Evolutionary conservation across 2,329 filamentous ascomycete genomes (phyloP), one percentile per base, ranked within the genome.

Genomic region (Penicillium brevicompactum): DNA sequence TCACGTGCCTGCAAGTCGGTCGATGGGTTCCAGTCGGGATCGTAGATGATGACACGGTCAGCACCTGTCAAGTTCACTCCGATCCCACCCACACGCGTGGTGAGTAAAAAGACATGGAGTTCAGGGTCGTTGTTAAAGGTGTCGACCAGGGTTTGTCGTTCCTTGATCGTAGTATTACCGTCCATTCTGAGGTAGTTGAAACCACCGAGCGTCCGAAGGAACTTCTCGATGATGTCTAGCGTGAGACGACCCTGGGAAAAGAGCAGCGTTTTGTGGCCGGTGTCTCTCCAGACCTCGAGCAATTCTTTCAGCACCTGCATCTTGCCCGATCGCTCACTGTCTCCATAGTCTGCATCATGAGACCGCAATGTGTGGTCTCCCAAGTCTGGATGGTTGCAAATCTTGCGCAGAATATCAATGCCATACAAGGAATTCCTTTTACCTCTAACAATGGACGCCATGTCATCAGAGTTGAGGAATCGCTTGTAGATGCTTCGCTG

Each of bases 11-110:
- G 94, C 24, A 97, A 82, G 69, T 99, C 94, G 0, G 93, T 97
- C 0, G 93, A 97, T 2, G 93, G 94, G 67, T 97, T 97, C 94
- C 94, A 99, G 70, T 99, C 94, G 0, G 94, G 95, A 67, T 99
- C 95, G 69, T 94, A 99, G 51, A 99, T 97, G 69, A 99, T 96
- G 60, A 99, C 93, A 32, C 94, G 87, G 70, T 96, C 91, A 5
- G 94, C 94, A 7, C 94, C 94, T 0, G 94, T 99, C 21, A 99
- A 79, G 63, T 99, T 99, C 45, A 96, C 89, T 5, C 94, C 94
- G 13, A 99, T 79, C 0, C 94, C 94, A 44, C 94, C 94, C 16
- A 97, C 95, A 70, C 95, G 95, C 0, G 95, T 99, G 0, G 94
- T 97, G 51, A 99, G 82, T 1, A 99, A 80, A 68, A 99, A 99